Evolutionary conservation across 345 rosid species (phyloP).

Genomic region (Camelina hispida): DNA sequence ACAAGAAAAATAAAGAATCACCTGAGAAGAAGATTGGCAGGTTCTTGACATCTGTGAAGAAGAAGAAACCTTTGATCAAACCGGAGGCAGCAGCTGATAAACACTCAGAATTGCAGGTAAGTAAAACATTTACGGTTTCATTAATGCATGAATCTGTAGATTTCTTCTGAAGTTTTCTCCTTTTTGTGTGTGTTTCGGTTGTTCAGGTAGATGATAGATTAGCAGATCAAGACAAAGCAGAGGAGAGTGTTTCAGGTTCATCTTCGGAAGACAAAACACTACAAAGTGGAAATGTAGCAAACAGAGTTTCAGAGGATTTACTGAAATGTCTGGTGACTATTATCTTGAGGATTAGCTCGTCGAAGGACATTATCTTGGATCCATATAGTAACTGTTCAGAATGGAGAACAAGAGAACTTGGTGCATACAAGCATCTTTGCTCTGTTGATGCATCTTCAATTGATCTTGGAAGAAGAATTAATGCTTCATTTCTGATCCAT

Average conservation of each 20-base stretch:
- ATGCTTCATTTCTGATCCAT: slow-evolving; percentile 65
- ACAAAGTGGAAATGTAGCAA: slow-evolving; percentile 56
- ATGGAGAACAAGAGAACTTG: slow-evolving; percentile 55
- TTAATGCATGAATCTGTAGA: background rate
- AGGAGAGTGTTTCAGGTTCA: slow-evolving; percentile 55
- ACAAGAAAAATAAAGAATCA: slow-evolving; percentile 63
- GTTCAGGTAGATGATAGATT: slow-evolving; percentile 74
- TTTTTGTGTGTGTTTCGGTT: slow-evolving; percentile 4
- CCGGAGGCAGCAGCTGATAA: slow-evolving; percentile 23
- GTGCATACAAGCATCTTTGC: slow-evolving; percentile 65
- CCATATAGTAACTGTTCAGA: slow-evolving; percentile 63
- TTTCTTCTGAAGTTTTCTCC: slow-evolving; percentile 8
- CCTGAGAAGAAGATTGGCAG: slow-evolving; percentile 59
- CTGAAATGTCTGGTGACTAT: slow-evolving; percentile 66
- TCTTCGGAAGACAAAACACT: slow-evolving; percentile 48
- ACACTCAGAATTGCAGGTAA: slow-evolving; percentile 27
- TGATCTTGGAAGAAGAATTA: slow-evolving; percentile 61
- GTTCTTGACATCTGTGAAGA: slow-evolving; percentile 53
- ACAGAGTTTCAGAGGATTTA: slow-evolving; percentile 78
- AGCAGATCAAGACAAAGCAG: slow-evolving; percentile 59
- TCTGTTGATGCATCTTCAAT: slow-evolving; percentile 61
- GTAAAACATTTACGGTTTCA: background rate
- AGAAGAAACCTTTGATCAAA: slow-evolving; percentile 35
- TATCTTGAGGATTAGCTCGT: slow-evolving; percentile 67
- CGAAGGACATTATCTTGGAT: slow-evolving; percentile 59